Evolutionary conservation across 257 asterid species (phyloP).

Genomic region (Nemophila menziesii): DNA sequence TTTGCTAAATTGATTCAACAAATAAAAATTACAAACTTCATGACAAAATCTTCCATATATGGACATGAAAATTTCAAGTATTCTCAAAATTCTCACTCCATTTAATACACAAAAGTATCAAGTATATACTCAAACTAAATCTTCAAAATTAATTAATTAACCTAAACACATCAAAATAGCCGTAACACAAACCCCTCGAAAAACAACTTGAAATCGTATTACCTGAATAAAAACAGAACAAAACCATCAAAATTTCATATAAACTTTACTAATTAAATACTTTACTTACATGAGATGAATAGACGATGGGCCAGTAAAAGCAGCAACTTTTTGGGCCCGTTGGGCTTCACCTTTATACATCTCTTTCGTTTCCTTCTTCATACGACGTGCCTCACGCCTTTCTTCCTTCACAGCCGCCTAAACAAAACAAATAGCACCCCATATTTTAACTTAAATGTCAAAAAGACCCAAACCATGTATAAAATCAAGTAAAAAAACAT

Average conservation of each 20-base stretch:
- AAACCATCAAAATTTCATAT: too few species aligned
- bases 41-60: not conserved
- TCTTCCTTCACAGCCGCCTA: slow-evolving; percentile 83
- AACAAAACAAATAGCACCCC: not conserved
- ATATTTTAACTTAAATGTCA: too few species aligned
- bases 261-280: not conserved
- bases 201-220: not conserved
- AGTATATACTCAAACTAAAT: not conserved
- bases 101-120: not conserved
- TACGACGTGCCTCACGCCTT: slow-evolving; percentile 74
- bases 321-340: slow-evolving; percentile 89
- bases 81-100: not conserved
- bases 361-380: slow-evolving; percentile 66
- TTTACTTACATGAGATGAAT: slow-evolving; percentile 66
- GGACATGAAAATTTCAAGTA: not conserved
- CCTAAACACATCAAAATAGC: too few species aligned
- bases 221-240: not conserved
- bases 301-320: slow-evolving; percentile 78
- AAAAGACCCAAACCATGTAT: too few species aligned
- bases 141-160: not conserved
- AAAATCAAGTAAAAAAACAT: not conserved
- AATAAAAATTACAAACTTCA: too few species aligned
- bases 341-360: slow-evolving; percentile 65
- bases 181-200: not conserved
- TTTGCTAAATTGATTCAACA: too few species aligned